Evolutionary conservation across 768 basidiomycete species (phyloP), one percentile per base, ranked within the genome.

Genomic region (Tulasnella sp.): DNA sequence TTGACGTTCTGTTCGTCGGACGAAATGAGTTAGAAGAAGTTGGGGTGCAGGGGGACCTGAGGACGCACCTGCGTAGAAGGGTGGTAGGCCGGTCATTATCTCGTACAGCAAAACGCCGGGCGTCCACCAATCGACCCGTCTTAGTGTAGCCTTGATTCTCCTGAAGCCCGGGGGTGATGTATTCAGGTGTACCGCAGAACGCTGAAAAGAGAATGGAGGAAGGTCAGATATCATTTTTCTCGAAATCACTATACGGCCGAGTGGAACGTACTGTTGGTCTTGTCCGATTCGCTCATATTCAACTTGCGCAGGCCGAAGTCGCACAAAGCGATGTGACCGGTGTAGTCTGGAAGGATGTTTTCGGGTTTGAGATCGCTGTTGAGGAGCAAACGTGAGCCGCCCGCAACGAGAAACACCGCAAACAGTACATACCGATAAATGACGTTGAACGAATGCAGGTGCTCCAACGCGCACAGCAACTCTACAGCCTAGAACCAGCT

Each of bases 41-140:
- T 14, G 16, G 16, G 48, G 48, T 18, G 75, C 3, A 16, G 46
- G 37, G 8, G 8, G 46, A 14, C 82, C 86, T 87, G 41, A 86
- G 86, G 85, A 88, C 31, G 14, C 76, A 77, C 88, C 83, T 99
- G 98, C 97, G 86, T 98, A 99, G 90, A 98, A 99, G 4, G 97
- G 97, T 14, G 97, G 97, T 20, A 99, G 91, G 50, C 97, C 97
- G 7, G 97, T 95, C 92, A 98, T 84, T 86, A 98, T 98, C 88
- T 99, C 98, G 88, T 96, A 98, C 84, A 99, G 94, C 84, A 99
- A 91, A 84, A 99, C 98, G 54, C 98, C 98, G 72, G 98, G 88
- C 44, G 97, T 99, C 98, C 96, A 97, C 97, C 97, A 99, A 87
- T 99, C 98, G 75, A 99, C 98, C 20, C n/a, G 97, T 97, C 82